phyloP scores from a whole-genome alignment of 2,329 filamentous ascomycete genomes.

The Phaeophleospora eucalypticola region DNA sequence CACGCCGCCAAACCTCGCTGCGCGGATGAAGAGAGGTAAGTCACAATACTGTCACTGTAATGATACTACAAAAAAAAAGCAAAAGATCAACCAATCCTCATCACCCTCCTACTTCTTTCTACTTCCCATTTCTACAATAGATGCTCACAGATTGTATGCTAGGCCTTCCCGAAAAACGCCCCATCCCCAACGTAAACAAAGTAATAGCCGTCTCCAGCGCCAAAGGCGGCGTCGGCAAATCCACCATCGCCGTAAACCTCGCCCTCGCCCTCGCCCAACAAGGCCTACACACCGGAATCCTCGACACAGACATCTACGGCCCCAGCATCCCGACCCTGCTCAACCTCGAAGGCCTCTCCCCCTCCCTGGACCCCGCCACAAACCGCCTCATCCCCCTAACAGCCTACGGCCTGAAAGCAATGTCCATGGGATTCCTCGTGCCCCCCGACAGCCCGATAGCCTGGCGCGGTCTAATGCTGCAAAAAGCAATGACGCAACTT shows the following conservation, averaged over 20 bases:
- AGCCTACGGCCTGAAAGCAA: slow-evolving; percentile 94
- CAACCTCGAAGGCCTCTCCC: slow-evolving; percentile 45
- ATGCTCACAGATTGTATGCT: no score
- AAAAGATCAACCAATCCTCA: no score
- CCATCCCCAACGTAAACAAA: slow-evolving; percentile 79
- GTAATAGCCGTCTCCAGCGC: slow-evolving; percentile 96
- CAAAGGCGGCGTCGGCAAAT: slow-evolving; percentile 97
- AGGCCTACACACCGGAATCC: slow-evolving; percentile 77
- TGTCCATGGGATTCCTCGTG: slow-evolving; percentile 97
- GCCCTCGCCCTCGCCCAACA: slow-evolving; percentile 79
- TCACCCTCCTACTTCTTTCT: no score
- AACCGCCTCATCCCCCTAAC: slow-evolving; percentile 82
- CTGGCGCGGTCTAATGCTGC: slow-evolving; percentile 95
- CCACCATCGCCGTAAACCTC: slow-evolving; percentile 89
- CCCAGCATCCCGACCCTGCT: slow-evolving; percentile 90
- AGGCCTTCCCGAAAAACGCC: slow-evolving; percentile 71
- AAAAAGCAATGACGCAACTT: slow-evolving; percentile 93
- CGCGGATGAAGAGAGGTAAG: slow-evolving; percentile 63
- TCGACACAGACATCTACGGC: slow-evolving; percentile 96
- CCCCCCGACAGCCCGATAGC: slow-evolving; percentile 77
- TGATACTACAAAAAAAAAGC: no score
- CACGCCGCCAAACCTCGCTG: slow-evolving; percentile 59
- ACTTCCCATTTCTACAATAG: no score
- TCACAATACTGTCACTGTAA: no score
- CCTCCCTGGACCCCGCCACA: slow-evolving; percentile 38